A percentile compares a stretch with the other conserved stretches of the same genome.
phyloP scores from a whole-genome alignment of 2,329 filamentous ascomycete genomes.

The Fusarium sp. region DNA sequence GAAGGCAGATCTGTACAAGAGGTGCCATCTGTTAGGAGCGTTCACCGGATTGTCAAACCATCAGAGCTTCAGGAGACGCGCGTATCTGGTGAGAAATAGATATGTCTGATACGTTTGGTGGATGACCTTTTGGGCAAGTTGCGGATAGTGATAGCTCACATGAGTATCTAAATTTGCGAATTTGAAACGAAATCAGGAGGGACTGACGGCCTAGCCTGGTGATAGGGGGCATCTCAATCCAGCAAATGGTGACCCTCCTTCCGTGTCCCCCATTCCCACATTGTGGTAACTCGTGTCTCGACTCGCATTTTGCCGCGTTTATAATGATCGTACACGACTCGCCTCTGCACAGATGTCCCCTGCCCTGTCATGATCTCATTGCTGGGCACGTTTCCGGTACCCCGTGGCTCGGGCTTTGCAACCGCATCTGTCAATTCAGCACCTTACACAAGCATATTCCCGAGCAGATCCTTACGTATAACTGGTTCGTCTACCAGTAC shows the following conservation, averaged over 20 bases:
- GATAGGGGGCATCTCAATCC: neutral
- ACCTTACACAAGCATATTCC: neutral
- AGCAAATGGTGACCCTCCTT: neutral
- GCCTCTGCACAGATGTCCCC: neutral
- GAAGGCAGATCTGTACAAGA: neutral
- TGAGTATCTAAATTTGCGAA: neutral
- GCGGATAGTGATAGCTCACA: neutral
- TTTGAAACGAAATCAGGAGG: neutral
- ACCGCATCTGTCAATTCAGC: neutral
- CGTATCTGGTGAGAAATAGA: neutral
- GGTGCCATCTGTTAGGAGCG: neutral
- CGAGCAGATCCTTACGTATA: neutral
- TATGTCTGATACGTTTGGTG: neutral
- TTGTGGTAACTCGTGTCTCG: neutral
- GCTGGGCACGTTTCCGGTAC: neutral
- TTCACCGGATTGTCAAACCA: neutral
- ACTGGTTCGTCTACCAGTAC: neutral
- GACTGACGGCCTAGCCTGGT: neutral
- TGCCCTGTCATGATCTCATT: neutral
- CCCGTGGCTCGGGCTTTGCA: neutral
- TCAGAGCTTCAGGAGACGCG: neutral
- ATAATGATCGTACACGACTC: neutral
- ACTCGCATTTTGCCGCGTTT: neutral
- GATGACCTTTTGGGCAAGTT: neutral
- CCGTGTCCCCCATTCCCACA: neutral